Conservation (phyloP, 805 yeast species). For the Candida cerambycidarum region DNA sequence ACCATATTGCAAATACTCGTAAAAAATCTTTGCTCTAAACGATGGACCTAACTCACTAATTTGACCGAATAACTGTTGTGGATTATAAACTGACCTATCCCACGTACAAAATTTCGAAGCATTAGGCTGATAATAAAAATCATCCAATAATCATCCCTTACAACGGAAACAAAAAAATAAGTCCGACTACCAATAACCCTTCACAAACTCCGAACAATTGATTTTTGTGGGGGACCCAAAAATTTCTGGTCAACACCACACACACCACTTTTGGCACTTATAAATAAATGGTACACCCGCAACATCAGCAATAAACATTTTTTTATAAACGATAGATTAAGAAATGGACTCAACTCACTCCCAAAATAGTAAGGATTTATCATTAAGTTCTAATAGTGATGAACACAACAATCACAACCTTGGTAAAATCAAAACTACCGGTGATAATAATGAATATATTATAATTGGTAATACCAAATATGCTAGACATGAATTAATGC, state of each 20-base stretch:
- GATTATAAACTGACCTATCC: no score
- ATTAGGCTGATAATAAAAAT: no score
- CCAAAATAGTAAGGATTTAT: conserved; percentile 17
- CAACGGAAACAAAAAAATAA: not conserved
- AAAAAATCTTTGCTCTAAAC: no score
- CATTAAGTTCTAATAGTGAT: conserved; percentile 10
- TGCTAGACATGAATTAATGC: conserved; percentile 40
- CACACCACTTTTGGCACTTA: conserved; percentile 1
- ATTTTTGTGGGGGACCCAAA: conserved; percentile 5
- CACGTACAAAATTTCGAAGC: no score
- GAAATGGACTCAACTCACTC: conserved; percentile 17
- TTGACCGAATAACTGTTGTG: no score
- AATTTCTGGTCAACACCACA: conserved; percentile 3
- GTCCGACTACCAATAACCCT: not conserved
- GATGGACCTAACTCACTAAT: no score
- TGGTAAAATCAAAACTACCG: conserved; percentile 29
- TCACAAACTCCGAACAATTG: conserved; percentile 2
- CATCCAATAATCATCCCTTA: no score
- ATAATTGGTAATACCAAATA: conserved; percentile 35
- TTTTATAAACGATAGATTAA: no score
- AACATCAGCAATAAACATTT: no score
- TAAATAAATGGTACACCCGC: not conserved
- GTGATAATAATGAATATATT: conserved; percentile 37
- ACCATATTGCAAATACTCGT: no score
- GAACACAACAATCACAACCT: conserved; percentile 13